These are phyloP conservation scores for Neocucurbitaria cava DNA, from an alignment of 2,329 filamentous ascomycete species.

Conservation along the genomic window DNA sequence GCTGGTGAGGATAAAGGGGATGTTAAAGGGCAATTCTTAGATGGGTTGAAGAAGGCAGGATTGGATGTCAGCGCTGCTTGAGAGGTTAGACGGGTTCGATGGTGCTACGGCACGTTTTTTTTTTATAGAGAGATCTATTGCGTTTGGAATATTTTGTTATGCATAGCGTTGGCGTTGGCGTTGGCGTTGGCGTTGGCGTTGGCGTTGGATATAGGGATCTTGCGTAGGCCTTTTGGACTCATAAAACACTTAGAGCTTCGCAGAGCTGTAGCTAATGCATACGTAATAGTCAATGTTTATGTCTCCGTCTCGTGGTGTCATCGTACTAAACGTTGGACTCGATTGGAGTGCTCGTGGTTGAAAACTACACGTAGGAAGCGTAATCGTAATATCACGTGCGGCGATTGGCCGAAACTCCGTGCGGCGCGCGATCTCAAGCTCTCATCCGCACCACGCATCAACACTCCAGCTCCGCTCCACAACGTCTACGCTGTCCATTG, in stretches of 20 bases:
- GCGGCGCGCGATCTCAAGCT: slow-evolving; percentile 2
- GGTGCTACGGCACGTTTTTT: not conserved
- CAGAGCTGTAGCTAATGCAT: not conserved
- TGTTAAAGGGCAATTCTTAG: slow-evolving; percentile 51
- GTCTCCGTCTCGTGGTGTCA: no score
- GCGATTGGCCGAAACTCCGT: slow-evolving; percentile 2
- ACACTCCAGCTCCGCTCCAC: not conserved
- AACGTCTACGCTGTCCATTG: not conserved
- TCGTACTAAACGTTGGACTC: no score
- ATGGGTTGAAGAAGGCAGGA: slow-evolving; percentile 51
- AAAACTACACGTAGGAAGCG: not conserved
- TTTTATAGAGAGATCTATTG: not conserved
- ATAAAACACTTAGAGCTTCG: no score
- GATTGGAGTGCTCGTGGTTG: no score
- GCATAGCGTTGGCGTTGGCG: slow-evolving; percentile 7
- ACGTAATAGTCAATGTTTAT: no score
- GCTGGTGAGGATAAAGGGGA: slow-evolving; percentile 29
- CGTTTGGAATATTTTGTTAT: not conserved
- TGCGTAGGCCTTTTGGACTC: no score
- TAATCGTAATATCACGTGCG: slow-evolving; percentile 1
- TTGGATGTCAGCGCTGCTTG: slow-evolving; percentile 40
- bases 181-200: not conserved
- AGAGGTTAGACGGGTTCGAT: not conserved
- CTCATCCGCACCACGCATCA: not conserved
- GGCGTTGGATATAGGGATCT: no score